phyloP scores from a whole-genome alignment of 805 yeast genomes.

The Candida namnaoensis region DNA sequence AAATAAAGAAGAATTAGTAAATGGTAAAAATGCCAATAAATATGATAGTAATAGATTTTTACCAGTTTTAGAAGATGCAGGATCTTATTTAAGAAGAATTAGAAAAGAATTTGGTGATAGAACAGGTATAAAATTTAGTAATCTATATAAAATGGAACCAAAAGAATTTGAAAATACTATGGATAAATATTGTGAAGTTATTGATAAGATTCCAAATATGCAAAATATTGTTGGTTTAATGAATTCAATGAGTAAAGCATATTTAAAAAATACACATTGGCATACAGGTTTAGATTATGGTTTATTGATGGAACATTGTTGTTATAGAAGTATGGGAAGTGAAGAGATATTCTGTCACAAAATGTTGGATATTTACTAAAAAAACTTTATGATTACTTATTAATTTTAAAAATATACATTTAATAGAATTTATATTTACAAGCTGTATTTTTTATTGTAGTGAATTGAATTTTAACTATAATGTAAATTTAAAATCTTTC shows the following conservation, averaged over 20 bases:
- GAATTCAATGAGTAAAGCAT: slow-evolving; percentile 23
- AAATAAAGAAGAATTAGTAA: too few relatives aligned
- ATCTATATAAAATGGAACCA: background rate
- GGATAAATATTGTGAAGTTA: background rate
- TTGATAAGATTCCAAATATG: slow-evolving; percentile 9
- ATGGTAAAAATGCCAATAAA: too few relatives aligned
- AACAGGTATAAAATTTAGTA: background rate
- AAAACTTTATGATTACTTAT: too few relatives aligned
- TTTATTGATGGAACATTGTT: slow-evolving; percentile 33
- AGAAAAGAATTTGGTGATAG: slow-evolving; percentile 3
- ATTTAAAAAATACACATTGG: slow-evolving; percentile 26
- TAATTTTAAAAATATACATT: too few relatives aligned
- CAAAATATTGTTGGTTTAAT: slow-evolving; percentile 40
- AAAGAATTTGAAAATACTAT: background rate
- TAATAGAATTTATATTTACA: too few relatives aligned
- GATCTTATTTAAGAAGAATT: background rate
- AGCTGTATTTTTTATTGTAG: too few relatives aligned
- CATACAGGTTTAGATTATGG: slow-evolving; percentile 36
- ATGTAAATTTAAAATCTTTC: too few relatives aligned
- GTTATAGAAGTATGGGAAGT: slow-evolving; percentile 32
- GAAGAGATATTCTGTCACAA: slow-evolving; percentile 4
- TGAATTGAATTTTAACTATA: too few relatives aligned
- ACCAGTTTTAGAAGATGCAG: background rate
- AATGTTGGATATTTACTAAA: background rate
- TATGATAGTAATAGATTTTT: background rate